Evolutionary conservation across 805 yeast genomes (phyloP), one percentile per base, ranked within the genome.

Genomic region (Metschnikowia similis): DNA sequence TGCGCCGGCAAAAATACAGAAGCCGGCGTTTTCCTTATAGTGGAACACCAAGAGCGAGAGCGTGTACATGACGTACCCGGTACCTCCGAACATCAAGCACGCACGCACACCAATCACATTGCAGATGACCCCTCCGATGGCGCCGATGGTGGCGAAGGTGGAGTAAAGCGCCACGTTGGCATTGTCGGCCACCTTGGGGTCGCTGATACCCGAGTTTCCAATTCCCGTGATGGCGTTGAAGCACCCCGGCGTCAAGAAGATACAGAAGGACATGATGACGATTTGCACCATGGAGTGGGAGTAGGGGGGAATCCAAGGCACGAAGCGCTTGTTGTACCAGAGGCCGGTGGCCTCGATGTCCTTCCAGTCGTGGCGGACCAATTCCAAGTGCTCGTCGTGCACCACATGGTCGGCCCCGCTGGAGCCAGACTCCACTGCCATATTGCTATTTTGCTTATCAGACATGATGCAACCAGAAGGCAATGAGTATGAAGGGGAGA

Each of bases 91-190:
- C 51, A 72, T 66, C 42, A 81, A 66, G 48, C 75, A 66, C 27
- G 65, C 63, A 53, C 72, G 66, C 16, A 72, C 67, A 50, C 84
- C 85, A 34, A 81, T 56, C 13, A 63, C 58, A 66, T 81, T 81
- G 62, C 77, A 71, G 45, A 80, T 70, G 31, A 82, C 71, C 56
- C 85, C 85, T 10, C 80, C 75, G 53, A 81, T 73, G 62, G 81
- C 79, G 10, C 84, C 85, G 51, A 80, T 56, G n/a, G 78, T 68
- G 27, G 84, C 83, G 57, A 81, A 81, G 0, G 81, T 76, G 39
- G 77, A 70, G 61, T 81, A 74, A 38, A 81, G 66, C 8, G 84
- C 83, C 39, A 77, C 79, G 51, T 69, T 70, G 16, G 83, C 76
- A 56, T 78, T 71, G 56, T 76, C 76, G 35, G 78, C 70, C 27